A percentile compares a stretch with the other conserved stretches of the same genome.
Evolutionary conservation across 495 filamentous ascomycete genomes (phyloP).

Genomic region (Niebla homalea): DNA sequence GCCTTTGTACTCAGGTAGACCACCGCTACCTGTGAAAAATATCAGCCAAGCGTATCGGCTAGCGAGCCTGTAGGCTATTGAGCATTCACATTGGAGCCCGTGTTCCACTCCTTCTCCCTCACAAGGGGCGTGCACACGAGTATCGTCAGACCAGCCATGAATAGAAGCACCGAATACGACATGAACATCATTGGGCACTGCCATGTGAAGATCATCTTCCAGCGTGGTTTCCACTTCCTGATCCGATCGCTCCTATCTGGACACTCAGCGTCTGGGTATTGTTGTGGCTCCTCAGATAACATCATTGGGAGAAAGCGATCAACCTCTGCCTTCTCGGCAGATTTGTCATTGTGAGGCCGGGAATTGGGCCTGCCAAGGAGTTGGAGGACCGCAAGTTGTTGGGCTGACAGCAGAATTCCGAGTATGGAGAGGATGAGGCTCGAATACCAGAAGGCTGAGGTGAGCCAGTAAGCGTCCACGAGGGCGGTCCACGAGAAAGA

Average conservation of each 20-base stretch:
- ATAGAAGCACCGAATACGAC: constrained; percentile 18
- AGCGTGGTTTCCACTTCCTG: constrained; percentile 7
- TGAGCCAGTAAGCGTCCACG: constrained; percentile 19
- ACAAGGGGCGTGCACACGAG: constrained; percentile 19
- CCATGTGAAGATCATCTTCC: constrained; percentile 24
- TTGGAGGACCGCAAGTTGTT: constrained; percentile 18
- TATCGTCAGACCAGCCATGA: constrained; percentile 19
- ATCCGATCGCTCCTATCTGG: background rate
- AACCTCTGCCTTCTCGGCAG: background rate
- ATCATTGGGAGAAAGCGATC: constrained; percentile 6
- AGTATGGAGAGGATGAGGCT: constrained; percentile 21
- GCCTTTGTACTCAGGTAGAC: constrained; percentile 14
- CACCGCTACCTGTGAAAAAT: constrained; percentile 13
- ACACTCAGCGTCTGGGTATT: background rate
- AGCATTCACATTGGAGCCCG: constrained; percentile 2
- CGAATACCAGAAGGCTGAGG: constrained; percentile 18
- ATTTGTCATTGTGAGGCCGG: too few species aligned
- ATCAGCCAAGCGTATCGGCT: background rate
- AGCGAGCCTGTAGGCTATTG: background rate
- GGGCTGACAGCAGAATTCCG: constrained; percentile 16
- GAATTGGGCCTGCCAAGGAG: constrained; percentile 9
- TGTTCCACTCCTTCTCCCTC: constrained; percentile 3
- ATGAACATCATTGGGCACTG: constrained; percentile 22
- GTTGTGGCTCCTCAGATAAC: background rate
- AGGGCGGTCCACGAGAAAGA: constrained; percentile 21